Percentiles rank a stretch among this genome's conserved stretches.
phyloP scores from a whole-genome alignment of 2,329 filamentous ascomycete species.

The Aspergillus arachidicola region DNA sequence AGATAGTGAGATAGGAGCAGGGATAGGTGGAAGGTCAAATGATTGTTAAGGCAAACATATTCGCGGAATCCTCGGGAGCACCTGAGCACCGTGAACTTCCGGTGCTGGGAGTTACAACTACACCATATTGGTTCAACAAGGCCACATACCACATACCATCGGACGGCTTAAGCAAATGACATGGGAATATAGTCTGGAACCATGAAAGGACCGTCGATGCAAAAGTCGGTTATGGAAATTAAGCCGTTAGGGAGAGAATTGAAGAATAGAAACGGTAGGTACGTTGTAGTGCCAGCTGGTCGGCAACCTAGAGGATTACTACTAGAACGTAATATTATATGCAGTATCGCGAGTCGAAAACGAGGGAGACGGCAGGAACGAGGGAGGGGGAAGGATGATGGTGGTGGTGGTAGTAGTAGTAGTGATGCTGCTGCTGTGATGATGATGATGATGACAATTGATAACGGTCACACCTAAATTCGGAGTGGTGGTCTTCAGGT shows the following conservation, averaged over 20 bases:
- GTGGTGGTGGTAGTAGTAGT: background rate
- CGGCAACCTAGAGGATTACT: too few relatives aligned
- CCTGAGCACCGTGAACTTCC: slow-evolving; percentile 3
- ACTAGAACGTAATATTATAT: background rate
- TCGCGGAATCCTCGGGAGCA: slow-evolving; percentile 10
- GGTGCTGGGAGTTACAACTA: background rate
- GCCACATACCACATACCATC: slow-evolving; percentile 20
- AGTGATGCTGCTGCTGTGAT: too few relatives aligned
- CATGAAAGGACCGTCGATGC: background rate
- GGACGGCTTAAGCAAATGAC: slow-evolving; percentile 11
- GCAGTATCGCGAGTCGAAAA: background rate
- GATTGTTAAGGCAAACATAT: slow-evolving; percentile 10
- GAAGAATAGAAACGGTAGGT: background rate
- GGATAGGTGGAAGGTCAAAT: slow-evolving; percentile 2
- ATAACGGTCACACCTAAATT: background rate
- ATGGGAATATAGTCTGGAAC: background rate
- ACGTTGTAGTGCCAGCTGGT: background rate
- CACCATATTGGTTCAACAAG: background rate
- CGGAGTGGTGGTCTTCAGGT: slow-evolving; percentile 1
- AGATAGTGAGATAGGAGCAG: background rate
- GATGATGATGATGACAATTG: slow-evolving; percentile 2
- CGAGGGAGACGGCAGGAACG: background rate
- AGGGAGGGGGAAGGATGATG: background rate
- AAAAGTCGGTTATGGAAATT: background rate
- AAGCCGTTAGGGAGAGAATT: background rate